These are phyloP conservation scores for Tuber microsphaerosporum DNA, from an alignment of 495 filamentous ascomycete genomes.

Conservation along the genomic window DNA sequence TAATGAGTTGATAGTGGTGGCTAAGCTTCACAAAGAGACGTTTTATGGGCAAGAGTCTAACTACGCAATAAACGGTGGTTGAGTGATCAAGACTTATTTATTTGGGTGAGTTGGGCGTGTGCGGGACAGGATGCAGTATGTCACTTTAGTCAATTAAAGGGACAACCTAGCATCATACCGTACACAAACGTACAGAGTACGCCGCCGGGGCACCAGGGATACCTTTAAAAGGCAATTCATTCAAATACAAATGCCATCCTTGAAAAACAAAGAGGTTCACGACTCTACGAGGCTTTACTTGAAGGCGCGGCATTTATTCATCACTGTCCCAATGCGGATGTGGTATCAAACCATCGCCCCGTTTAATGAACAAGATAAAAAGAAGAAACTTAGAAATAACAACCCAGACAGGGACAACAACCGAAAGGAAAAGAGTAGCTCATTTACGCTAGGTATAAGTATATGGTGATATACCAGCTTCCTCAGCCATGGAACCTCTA, in stretches of 20 bases:
- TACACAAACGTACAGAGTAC: neutral
- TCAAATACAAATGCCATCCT: neutral
- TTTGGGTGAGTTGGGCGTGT: neutral
- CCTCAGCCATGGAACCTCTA: neutral
- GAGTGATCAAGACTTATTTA: neutral
- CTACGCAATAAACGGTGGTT: neutral
- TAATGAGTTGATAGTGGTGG: slow-evolving; percentile 62
- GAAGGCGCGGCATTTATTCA: neutral
- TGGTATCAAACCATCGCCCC: neutral
- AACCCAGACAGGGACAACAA: neutral
- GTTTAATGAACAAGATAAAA: neutral
- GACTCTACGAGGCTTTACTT: neutral
- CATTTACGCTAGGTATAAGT: neutral
- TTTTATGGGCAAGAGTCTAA: slow-evolving; percentile 94
- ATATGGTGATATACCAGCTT: neutral
- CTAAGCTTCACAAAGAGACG: slow-evolving; percentile 96
- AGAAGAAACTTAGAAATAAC: neutral
- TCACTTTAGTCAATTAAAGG: neutral
- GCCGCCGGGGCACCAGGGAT: neutral
- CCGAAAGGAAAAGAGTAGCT: neutral
- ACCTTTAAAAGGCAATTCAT: neutral
- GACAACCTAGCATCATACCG: neutral
- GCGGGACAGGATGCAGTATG: neutral
- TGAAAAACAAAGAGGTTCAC: neutral
- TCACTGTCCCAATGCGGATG: neutral